Evolutionary conservation across 2,329 filamentous ascomycete genomes (phyloP), one percentile per base, ranked within the genome.

Genomic region (Cordyceps sp.): DNA sequence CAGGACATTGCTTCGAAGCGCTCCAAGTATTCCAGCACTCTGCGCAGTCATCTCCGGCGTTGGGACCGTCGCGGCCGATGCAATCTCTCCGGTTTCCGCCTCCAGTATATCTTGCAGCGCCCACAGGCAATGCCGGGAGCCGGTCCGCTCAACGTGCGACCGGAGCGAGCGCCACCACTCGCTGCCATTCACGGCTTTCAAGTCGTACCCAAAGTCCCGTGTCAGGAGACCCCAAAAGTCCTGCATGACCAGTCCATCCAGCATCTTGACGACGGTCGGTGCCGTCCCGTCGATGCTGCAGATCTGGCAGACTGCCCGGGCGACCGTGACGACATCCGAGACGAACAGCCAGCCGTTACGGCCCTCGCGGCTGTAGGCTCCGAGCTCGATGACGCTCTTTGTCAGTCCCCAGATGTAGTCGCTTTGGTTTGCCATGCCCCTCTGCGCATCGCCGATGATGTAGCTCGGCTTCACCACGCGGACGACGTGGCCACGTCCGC

Each of bases 371-470:
- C 29, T 34, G 29, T 34, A 34, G 16, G 21, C 5, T n/a, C 33
- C 28, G 15, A 34, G 22, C 17, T 34, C 28, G 13, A 34, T 26
- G 6, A 10, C 22, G 23, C 17, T 21, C 22, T 18, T 28, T 4
- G 25, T 34, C 5, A 31, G 17, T 15, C 22, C 20, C 33, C 33
- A 34, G 9, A 34, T 6, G 14, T 26, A 34, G 17, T 34, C 33
- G 17, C 20, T 16, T 14, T 26, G 22, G 19, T 34, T 34, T n/a
- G 28, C 33, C 17, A 26, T 22, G 15, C 33, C 33, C 7, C 18
- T 15, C 9, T n/a, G 23, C 21, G 24, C 33, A 22, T 34, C 33
- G 22, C 33, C 33, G 22, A 34, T 34, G 27, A 34, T 34, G 28
- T 22, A 34, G 17, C 33, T 30, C 14, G 33, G 33, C 23, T 34